Percentiles rank a stretch among this genome's conserved stretches.
Conservation (phyloP, 495 filamentous ascomycete species). For the Staphylotrichum tortipilum region DNA sequence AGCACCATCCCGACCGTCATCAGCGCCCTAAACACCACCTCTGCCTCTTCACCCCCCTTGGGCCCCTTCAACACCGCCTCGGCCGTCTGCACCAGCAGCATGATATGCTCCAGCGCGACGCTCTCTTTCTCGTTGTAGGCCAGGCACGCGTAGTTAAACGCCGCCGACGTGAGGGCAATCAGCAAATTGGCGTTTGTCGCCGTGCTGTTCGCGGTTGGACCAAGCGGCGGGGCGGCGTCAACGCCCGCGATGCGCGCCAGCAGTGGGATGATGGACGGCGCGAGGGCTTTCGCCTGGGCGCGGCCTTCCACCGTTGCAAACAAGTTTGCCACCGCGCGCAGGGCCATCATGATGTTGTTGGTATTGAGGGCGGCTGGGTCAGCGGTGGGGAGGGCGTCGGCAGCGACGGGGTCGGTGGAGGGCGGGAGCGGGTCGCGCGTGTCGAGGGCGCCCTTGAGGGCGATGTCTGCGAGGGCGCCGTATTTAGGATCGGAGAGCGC, state of each 20-base stretch:
- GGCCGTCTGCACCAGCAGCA: conserved; percentile 38
- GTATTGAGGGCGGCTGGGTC: too few relatives aligned
- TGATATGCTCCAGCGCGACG: conserved; percentile 10
- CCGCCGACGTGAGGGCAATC: conserved; percentile 72
- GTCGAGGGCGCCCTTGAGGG: conserved; percentile 37
- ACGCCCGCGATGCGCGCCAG: conserved; percentile 38
- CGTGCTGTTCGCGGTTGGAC: too few relatives aligned
- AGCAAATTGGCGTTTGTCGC: conserved; percentile 71
- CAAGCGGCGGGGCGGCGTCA: conserved; percentile 36
- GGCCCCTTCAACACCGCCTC: conserved; percentile 49
- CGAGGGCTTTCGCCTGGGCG: conserved; percentile 47
- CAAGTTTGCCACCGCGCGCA: conserved; percentile 77
- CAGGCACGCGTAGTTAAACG: conserved; percentile 76
- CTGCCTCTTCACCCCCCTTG: conserved; percentile 67
- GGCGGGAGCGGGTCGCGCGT: conserved; percentile 16
- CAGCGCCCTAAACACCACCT: conserved; percentile 73
- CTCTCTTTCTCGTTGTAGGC: conserved; percentile 24
- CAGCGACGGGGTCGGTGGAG: too few relatives aligned
- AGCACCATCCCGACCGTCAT: conserved; percentile 77
- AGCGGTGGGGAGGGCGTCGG: too few relatives aligned
- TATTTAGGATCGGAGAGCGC: conserved; percentile 34
- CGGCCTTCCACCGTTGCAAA: conserved; percentile 70
- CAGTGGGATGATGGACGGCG: conserved; percentile 43
- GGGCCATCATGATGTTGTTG: conserved; percentile 80
- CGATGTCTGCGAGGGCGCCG: conserved; percentile 45